Evolutionary conservation across 2,329 filamentous ascomycete species (phyloP).

Genomic region (Pseudopithomyces chartarum): DNA sequence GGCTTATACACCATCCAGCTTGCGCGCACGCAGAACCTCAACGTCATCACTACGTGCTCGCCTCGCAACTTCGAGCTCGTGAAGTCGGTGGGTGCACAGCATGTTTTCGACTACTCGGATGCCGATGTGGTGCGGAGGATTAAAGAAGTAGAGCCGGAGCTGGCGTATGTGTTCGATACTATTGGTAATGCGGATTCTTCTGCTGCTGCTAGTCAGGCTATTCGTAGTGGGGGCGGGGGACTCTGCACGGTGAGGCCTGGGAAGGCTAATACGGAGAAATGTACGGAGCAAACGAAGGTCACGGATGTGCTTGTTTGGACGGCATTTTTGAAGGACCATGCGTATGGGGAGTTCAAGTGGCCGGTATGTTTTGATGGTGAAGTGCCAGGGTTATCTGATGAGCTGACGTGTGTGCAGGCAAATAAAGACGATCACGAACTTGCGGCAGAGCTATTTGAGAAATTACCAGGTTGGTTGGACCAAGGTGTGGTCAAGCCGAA

Average conservation of each 20-base stretch:
- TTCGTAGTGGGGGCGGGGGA: slow-evolving; percentile 30
- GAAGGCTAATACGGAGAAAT: slow-evolving; percentile 46
- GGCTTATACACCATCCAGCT: slow-evolving; percentile 24
- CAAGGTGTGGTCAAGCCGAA: slow-evolving; percentile 45
- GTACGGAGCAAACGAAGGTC: slow-evolving; percentile 40
- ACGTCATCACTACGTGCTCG: slow-evolving; percentile 17
- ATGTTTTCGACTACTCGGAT: slow-evolving; percentile 50
- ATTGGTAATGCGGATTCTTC: slow-evolving; percentile 50
- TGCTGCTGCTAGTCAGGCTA: slow-evolving; percentile 33
- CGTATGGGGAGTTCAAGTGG: slow-evolving; percentile 44
- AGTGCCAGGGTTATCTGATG: slow-evolving; percentile 15
- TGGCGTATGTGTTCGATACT: slow-evolving; percentile 48
- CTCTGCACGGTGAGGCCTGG: slow-evolving; percentile 52
- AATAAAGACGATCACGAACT: slow-evolving; percentile 46
- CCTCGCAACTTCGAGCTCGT: slow-evolving; percentile 21
- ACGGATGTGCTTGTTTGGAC: slow-evolving; percentile 53
- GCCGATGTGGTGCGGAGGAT: slow-evolving; percentile 51
- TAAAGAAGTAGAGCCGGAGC: slow-evolving; percentile 18
- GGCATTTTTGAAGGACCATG: slow-evolving; percentile 48
- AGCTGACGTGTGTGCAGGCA: slow-evolving; percentile 16
- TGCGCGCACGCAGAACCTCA: slow-evolving; percentile 14
- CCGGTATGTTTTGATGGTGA: slow-evolving; percentile 24
- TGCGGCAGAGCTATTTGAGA: slow-evolving; percentile 44
- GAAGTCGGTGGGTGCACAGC: slow-evolving; percentile 17
- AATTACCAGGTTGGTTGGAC: slow-evolving; percentile 42